Conservation (phyloP, 2,329 filamentous ascomycete genomes). For the Trichophyton mentagrophytes region DNA sequence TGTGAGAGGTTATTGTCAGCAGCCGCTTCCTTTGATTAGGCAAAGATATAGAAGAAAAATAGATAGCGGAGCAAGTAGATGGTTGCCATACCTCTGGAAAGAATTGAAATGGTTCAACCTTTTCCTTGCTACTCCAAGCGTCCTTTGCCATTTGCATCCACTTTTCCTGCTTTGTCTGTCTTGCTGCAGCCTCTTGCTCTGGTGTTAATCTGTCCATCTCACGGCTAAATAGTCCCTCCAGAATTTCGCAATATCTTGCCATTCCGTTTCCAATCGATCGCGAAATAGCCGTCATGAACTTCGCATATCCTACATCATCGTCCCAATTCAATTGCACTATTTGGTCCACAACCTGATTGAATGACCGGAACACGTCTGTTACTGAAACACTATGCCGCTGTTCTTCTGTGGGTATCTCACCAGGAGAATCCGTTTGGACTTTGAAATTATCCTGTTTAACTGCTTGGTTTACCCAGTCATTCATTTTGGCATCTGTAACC, state of each 20-base stretch:
- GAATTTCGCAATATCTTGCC: conserved; percentile 76
- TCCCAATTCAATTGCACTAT: conserved; percentile 81
- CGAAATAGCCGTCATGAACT: conserved; percentile 89
- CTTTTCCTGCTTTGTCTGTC: conserved; percentile 76
- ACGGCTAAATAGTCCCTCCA: conserved; percentile 71
- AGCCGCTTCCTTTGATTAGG: neutral
- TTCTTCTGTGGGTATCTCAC: conserved; percentile 56
- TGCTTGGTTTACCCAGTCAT: conserved; percentile 75
- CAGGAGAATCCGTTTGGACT: conserved; percentile 53
- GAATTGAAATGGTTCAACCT: conserved; percentile 93
- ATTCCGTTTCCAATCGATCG: conserved; percentile 75
- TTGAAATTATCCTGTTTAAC: conserved; percentile 82
- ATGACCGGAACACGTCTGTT: conserved; percentile 84
- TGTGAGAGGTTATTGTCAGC: conserved; percentile 32
- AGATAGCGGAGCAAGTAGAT: neutral
- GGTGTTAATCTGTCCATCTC: conserved; percentile 91
- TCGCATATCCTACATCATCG: conserved; percentile 83
- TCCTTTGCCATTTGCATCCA: conserved; percentile 90
- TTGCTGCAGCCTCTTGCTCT: conserved; percentile 66
- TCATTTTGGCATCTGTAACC: conserved; percentile 64
- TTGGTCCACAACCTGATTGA: conserved; percentile 83
- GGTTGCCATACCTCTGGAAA: conserved; percentile 60
- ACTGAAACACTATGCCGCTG: conserved; percentile 86
- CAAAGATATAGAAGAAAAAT: neutral
- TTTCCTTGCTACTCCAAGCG: conserved; percentile 81